These are phyloP conservation scores for Tilletiopsis washingtonensis DNA, from an alignment of 1,284 basidiomycete species.

Conservation along the genomic window DNA sequence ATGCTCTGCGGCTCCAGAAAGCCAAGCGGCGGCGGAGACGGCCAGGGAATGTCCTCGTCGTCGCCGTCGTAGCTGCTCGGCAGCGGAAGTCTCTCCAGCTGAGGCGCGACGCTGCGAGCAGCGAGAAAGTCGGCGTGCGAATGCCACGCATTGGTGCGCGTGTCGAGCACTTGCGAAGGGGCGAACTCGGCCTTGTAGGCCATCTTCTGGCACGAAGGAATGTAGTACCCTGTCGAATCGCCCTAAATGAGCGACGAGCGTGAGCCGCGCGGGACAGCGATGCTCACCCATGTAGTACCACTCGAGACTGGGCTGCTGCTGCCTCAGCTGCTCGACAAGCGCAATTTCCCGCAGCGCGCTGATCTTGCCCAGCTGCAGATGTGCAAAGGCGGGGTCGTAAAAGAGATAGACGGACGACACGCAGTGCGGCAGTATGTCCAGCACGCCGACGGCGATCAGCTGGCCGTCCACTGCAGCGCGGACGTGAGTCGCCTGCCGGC, in stretches of 20 bases:
- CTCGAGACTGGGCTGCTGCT: slow-evolving; percentile 1
- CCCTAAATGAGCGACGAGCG: background rate
- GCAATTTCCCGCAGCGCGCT: slow-evolving; percentile 34
- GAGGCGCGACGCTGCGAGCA: too few relatives aligned
- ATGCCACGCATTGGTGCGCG: slow-evolving; percentile 44
- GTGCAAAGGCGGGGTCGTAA: slow-evolving; percentile 72
- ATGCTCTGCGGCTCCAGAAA: too few relatives aligned
- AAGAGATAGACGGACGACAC: slow-evolving; percentile 95
- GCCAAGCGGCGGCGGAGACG: too few relatives aligned
- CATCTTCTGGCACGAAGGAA: slow-evolving; percentile 73
- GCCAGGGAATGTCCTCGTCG: too few relatives aligned
- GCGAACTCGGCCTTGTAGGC: slow-evolving; percentile 86
- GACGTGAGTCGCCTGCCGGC: background rate
- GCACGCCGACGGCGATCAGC: slow-evolving; percentile 76
- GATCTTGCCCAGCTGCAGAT: slow-evolving; percentile 68
- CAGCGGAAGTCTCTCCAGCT: too few relatives aligned
- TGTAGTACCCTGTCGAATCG: slow-evolving; percentile 19
- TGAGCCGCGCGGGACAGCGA: background rate
- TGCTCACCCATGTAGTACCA: slow-evolving; percentile 23
- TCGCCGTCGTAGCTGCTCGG: too few relatives aligned
- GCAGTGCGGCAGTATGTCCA: slow-evolving; percentile 82
- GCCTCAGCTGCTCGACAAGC: slow-evolving; percentile 23
- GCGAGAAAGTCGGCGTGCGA: too few relatives aligned
- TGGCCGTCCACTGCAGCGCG: slow-evolving; percentile 55
- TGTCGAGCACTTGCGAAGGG: slow-evolving; percentile 82